Evolutionary conservation across 73 alveolate species (phyloP).

Genomic region (Urostyla sp.): DNA sequence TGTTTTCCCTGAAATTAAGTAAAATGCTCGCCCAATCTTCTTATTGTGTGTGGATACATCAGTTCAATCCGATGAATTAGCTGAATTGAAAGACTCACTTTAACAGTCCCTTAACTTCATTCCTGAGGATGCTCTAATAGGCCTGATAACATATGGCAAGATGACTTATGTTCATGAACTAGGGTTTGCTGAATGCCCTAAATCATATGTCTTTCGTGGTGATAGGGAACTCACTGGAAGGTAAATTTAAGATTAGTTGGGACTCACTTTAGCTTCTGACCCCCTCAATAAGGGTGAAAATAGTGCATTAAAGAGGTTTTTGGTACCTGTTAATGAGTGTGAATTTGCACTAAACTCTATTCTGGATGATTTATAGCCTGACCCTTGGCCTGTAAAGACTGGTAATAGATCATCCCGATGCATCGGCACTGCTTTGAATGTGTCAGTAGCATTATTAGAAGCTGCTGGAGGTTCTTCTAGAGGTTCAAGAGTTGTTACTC

Average conservation of each 20-base stretch:
- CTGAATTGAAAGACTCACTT: constrained; percentile 97
- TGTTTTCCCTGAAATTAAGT: constrained; percentile 86
- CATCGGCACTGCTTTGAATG: constrained; percentile 96
- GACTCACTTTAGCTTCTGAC: constrained; percentile 85
- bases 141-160: constrained; percentile 98
- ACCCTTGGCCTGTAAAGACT: constrained; percentile 97
- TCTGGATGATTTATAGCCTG: constrained; percentile 99
- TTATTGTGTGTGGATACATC: constrained; percentile 96
- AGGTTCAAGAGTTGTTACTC: constrained; percentile 92
- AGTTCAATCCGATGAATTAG: constrained; percentile 94
- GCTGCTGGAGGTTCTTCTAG: constrained; percentile 87
- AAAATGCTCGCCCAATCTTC: constrained; percentile 93
- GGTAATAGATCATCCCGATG: constrained; percentile 94
- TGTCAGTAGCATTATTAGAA: constrained; percentile 92
- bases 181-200: constrained; percentile 96
- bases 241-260: constrained; percentile 87
- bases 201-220: constrained; percentile 90
- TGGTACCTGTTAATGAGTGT: constrained; percentile 97
- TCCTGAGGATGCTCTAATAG: constrained; percentile 98
- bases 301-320: constrained; percentile 81
- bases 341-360: constrained; percentile 96
- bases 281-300: constrained; percentile 71
- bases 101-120: constrained; percentile 92
- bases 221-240: constrained; percentile 90
- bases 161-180: constrained; percentile 95